These are phyloP conservation scores for Diplodia seriata DNA, from an alignment of 2,329 filamentous ascomycete genomes.

Conservation along the genomic window DNA sequence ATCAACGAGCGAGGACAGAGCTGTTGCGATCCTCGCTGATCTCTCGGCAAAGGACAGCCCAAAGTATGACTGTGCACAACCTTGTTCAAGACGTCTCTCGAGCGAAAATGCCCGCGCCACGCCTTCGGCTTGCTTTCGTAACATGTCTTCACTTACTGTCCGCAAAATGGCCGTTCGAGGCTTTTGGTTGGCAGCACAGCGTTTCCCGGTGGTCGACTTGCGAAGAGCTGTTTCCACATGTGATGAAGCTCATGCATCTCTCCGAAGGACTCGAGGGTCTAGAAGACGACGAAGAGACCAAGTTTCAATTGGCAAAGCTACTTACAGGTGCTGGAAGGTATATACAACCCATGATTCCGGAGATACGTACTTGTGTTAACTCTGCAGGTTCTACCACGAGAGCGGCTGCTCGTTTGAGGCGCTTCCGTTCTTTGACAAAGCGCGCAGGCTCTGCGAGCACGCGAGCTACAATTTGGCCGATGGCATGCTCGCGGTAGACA, in stretches of 20 bases:
- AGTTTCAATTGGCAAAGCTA: neutral
- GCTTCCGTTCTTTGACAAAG: constrained; percentile 30
- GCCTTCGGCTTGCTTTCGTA: neutral
- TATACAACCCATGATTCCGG: fast-evolving
- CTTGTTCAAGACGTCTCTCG: neutral
- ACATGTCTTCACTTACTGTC: constrained; percentile 32
- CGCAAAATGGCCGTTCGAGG: constrained; percentile 35
- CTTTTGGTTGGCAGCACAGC: constrained; percentile 35
- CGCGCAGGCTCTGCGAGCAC: constrained; percentile 10
- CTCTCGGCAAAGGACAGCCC: neutral
- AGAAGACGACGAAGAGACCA: neutral
- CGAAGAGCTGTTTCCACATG: constrained; percentile 35
- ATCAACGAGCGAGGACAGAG: constrained; percentile 30
- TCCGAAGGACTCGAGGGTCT: constrained; percentile 13
- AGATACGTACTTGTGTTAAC: neutral
- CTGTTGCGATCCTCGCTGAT: constrained; percentile 30
- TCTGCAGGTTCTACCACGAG: constrained; percentile 35
- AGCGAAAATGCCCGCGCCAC: neutral
- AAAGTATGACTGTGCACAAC: neutral
- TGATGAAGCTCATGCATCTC: constrained; percentile 24
- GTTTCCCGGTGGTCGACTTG: constrained; percentile 33
- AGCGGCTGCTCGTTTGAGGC: constrained; percentile 32
- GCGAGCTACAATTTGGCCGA: constrained; percentile 2
- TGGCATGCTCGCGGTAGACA: neutral
- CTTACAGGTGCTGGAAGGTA: constrained; percentile 9